Evolutionary conservation across 2,329 filamentous ascomycete species (phyloP), one percentile per base, ranked within the genome.

Genomic region (Aspergillaceae sp.): DNA sequence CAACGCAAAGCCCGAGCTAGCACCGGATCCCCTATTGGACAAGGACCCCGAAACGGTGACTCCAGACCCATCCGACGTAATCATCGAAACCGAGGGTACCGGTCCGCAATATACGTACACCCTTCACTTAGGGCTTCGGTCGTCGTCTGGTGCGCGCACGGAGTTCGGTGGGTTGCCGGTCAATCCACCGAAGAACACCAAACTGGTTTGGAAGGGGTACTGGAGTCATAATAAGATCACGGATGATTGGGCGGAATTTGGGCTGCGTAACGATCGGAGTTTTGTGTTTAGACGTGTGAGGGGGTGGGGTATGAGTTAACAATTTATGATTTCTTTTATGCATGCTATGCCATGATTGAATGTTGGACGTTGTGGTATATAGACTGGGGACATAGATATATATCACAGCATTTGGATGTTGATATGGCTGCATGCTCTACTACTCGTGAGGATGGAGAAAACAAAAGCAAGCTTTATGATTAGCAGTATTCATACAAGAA

Each of bases 221-320:
- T 94, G 87, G 80, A 91, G 84, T 69, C 91, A 94, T 62, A 94
- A 97, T 62, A 78, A 79, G 55, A 66, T 94, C 59, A 94, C 88
- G 5, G 89, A 94, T 63, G 90, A 96, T 66, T 92, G 87, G 86
- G 87, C 76, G 3, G 84, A 87, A 68, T 97, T 97, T 66, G 72
- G 71, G 2, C 58, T 83, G 55, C 77, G 76, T 60, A 80, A 84
- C 57, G 78, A 83, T 63, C 68, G 74, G 50, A 67, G 77, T 1
- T 83, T 76, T 59, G 79, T 79, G 49, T 84, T 79, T 69, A 76
- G 75, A 54, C 63, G 80, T 36, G 80, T 84, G 4, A 78, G 71
- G 59, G 80, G 79, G 37, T 83, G 76, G 69, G 75, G 74, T 2
- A 62, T 74, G 47, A 57, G 41, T 32, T 58, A 45, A 57, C 46